These are phyloP conservation scores for Berberis vulgaris DNA, from an alignment of 164 flowering plant genomes.

Conservation along the genomic window DNA sequence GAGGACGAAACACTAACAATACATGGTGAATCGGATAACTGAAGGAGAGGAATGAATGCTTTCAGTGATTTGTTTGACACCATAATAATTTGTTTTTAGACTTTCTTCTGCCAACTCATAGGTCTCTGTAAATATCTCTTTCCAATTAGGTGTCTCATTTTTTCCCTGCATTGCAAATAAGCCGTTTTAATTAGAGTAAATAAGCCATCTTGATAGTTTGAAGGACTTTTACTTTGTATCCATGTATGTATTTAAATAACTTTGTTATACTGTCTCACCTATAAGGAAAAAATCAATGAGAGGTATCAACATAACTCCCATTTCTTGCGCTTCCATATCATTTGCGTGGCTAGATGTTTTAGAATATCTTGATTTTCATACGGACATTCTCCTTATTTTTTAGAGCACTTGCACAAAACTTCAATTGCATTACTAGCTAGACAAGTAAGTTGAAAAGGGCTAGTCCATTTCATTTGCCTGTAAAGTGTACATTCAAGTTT, in stretches of 20 bases:
- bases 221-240: neutral
- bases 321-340: too few species aligned
- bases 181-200: neutral
- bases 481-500: too few species aligned
- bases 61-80: constrained; percentile 20
- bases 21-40: constrained; percentile 13
- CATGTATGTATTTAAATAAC: neutral
- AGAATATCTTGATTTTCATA: too few species aligned
- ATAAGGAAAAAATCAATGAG: too few species aligned
- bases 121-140: constrained; percentile 6
- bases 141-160: constrained; percentile 9
- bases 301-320: too few species aligned
- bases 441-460: too few species aligned
- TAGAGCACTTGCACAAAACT: too few species aligned
- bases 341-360: too few species aligned
- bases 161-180: neutral
- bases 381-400: too few species aligned
- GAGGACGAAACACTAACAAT: constrained; percentile 14
- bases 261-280: too few species aligned
- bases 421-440: too few species aligned
- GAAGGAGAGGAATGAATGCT: constrained; percentile 32
- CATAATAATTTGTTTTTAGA: constrained; percentile 33
- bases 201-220: neutral
- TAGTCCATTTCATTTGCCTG: too few species aligned
- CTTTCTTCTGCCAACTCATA: constrained; percentile 24